These are phyloP conservation scores for Lophiotrema nucula DNA, from an alignment of 495 filamentous ascomycete genomes.

Conservation along the genomic window DNA sequence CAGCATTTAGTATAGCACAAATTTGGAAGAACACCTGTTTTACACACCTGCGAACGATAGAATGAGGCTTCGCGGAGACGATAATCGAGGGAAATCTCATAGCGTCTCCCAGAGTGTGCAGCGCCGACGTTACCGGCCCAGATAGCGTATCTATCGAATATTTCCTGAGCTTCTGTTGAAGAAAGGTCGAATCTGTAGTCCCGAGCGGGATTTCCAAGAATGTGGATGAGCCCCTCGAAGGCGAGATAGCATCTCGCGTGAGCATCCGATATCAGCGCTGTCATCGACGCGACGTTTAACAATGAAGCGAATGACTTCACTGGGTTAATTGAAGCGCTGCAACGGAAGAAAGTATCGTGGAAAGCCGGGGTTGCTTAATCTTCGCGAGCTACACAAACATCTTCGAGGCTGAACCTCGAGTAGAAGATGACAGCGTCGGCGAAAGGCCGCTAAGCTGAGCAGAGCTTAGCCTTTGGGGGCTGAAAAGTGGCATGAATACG, in stretches of 20 bases:
- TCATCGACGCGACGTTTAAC: too few species aligned
- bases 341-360: too few species aligned
- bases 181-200: neutral
- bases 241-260: neutral
- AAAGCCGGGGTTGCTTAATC: too few species aligned
- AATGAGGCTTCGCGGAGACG: constrained; percentile 22
- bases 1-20: neutral
- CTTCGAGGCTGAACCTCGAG: too few species aligned
- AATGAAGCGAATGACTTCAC: too few species aligned
- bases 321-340: too few species aligned
- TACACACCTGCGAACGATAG: constrained; percentile 9
- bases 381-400: too few species aligned
- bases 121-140: constrained; percentile 23
- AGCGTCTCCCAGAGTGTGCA: constrained; percentile 10
- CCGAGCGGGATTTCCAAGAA: neutral
- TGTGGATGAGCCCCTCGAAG: constrained; percentile 1
- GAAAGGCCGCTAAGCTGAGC: too few species aligned
- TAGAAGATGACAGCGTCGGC: too few species aligned
- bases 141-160: constrained; percentile 17
- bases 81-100: constrained; percentile 18
- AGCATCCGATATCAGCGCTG: neutral
- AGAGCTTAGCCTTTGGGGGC: too few species aligned
- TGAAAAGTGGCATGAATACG: too few species aligned
- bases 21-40: neutral
- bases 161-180: neutral